Conservation (phyloP, 129 eudicot species). For the Helianthus annuus region HanXRQr2.0-SUNRISE NC_035433.2:90301589-90302088, state of each 20-base stretch:
- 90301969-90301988: conserved; percentile 22
- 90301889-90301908: too few relatives aligned
- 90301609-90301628: too few relatives aligned
- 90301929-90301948: conserved; percentile 10
- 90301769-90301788: conserved; percentile 34
- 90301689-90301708: background rate
- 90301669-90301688: too few relatives aligned
- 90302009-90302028: conserved; percentile 31
- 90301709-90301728: background rate
- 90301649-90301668: too few relatives aligned
- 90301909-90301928: background rate
- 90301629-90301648: too few relatives aligned
- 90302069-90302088: conserved; percentile 30
- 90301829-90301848: background rate
- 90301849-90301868: background rate
- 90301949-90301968: conserved; percentile 8
- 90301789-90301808: background rate
- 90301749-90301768: conserved; percentile 8
- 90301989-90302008: conserved; percentile 22
- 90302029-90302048: conserved; percentile 16
- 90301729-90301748: background rate
- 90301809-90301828: background rate
- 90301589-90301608: too few relatives aligned
- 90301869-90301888: conserved; percentile 12
- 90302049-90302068: conserved; percentile 27